phyloP scores from a whole-genome alignment of 2,329 filamentous ascomycete species.

The Myriosclerotinia duriaeana region DNA sequence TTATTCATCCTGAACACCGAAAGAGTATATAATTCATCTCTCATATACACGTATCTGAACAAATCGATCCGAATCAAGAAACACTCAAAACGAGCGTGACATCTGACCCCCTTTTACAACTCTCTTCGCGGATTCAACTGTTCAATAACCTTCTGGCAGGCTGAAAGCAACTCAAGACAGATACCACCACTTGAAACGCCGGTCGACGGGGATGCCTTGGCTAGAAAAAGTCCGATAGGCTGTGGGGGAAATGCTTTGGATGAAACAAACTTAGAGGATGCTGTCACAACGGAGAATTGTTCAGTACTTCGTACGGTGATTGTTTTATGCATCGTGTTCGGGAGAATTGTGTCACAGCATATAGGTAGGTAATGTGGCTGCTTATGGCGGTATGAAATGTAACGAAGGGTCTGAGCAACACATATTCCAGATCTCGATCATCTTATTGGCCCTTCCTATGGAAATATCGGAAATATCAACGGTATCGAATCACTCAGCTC shows the following conservation, averaged over 20 bases:
- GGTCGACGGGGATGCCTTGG: conserved; percentile 4
- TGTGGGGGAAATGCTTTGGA: background rate
- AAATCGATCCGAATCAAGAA: conserved; percentile 1
- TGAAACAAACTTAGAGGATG: conserved; percentile 19
- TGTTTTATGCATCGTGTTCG: conserved; percentile 1
- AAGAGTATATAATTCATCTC: background rate
- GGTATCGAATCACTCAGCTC: too few species aligned
- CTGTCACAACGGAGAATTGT: background rate
- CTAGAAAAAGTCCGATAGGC: conserved; percentile 8
- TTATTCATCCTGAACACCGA: conserved; percentile 10
- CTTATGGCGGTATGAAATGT: background rate
- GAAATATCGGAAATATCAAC: background rate
- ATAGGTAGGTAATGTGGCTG: background rate
- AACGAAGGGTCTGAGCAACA: background rate
- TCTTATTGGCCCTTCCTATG: background rate
- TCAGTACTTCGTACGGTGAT: background rate
- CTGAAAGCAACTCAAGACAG: background rate
- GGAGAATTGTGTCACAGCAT: background rate
- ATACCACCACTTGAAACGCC: conserved; percentile 16
- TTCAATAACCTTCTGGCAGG: background rate
- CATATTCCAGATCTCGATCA: background rate
- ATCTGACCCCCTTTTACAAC: background rate
- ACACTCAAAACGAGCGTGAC: background rate
- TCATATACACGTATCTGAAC: background rate
- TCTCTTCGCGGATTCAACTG: background rate